Evolutionary conservation across 2,329 filamentous ascomycete species (phyloP), one percentile per base, ranked within the genome.

Genomic region (Fusarium oligoseptatum): DNA sequence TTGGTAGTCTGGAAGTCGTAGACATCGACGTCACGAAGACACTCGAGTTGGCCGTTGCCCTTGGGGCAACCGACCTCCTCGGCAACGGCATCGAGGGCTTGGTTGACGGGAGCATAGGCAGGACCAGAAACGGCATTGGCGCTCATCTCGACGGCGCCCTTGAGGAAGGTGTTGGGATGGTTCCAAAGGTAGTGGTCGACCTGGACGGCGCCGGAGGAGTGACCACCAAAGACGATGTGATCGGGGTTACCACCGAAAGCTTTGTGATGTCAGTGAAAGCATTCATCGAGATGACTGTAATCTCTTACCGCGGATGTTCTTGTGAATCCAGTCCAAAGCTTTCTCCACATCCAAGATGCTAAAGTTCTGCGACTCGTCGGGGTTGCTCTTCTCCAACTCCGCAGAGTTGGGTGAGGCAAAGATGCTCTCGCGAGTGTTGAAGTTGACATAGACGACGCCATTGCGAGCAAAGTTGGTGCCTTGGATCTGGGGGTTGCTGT

Each of bases 191-290:
- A 85, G 73, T 85, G 82, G 34, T 85, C 84, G 36, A 84, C 82
- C 20, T 83, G 81, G 10, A 83, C 82, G 32, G 73, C 71, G 6
- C 83, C 83, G 0, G 82, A 84, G 0, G 82, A 82, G 73, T 84
- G 81, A 1, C 85, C 85, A 56, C 85, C 85, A 6, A 86, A 80
- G n/a, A 86, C 84, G 3, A 87, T 82, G 61, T 84, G 85, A 39
- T 85, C 79, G 4, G 85, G 84, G 69, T 86, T 82, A 27, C 85
- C 85, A 2, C 85, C 85, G 64, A 86, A 86, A 37, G 83, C 85
- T 68, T 74, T 1, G 17, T 7, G 10, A 29, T 2, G 39, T 76
- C 45, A 76, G 71, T 20, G 3, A 37, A 29, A 1, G 17, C 36
- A 11, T 50, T 11, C 1, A 29, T 12, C 3, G 5, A 41, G 15